These are phyloP conservation scores for Gautieria morchelliformis DNA, from an alignment of 768 basidiomycete genomes.

Conservation along the genomic window DNA sequence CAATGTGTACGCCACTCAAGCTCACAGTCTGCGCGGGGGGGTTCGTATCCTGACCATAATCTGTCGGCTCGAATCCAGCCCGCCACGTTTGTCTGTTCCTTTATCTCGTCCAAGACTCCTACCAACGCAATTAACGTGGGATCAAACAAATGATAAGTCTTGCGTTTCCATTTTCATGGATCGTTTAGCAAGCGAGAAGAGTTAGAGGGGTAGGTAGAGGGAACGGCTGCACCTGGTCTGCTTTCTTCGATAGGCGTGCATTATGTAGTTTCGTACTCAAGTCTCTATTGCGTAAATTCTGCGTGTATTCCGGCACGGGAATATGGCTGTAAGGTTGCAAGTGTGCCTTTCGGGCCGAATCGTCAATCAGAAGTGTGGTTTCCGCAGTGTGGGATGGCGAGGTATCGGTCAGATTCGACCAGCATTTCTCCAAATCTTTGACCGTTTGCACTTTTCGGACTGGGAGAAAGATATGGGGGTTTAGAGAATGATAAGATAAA, in stretches of 20 bases:
- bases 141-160: constrained; percentile 25
- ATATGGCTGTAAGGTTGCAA: constrained; percentile 19
- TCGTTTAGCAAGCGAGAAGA: neutral
- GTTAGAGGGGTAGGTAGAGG: no score
- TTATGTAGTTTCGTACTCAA: neutral
- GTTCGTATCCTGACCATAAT: constrained; percentile 19
- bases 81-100: constrained; percentile 52
- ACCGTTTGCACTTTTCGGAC: constrained; percentile 40
- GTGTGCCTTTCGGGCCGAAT: constrained; percentile 17
- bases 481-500: no score
- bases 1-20: neutral
- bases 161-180: neutral
- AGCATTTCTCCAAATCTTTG: constrained; percentile 69
- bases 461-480: constrained; percentile 10
- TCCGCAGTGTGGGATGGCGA: constrained; percentile 7
- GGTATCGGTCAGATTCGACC: constrained; percentile 32
- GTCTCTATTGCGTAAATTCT: neutral
- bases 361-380: constrained; percentile 20
- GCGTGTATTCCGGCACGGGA: constrained; percentile 11
- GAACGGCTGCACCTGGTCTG: neutral
- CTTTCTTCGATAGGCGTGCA: neutral
- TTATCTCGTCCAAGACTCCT: constrained; percentile 53
- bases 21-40: neutral
- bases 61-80: constrained; percentile 58
- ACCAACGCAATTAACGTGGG: constrained; percentile 54